phyloP scores from a whole-genome alignment of 768 basidiomycete genomes.

The Mycena haematopus region DNA sequence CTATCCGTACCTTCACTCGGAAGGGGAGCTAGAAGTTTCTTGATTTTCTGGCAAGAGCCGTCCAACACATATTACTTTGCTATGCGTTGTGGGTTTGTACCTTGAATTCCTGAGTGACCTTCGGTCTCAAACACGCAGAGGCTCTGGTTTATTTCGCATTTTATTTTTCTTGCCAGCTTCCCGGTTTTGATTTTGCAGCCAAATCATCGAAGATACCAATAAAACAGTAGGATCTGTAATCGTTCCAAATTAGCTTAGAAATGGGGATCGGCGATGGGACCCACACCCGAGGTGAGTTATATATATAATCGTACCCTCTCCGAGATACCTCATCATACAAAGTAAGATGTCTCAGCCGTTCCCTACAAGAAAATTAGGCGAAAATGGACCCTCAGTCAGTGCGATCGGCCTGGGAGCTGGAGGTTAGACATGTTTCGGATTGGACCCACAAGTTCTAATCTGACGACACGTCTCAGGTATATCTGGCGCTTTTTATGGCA shows the following conservation, averaged over 20 bases:
- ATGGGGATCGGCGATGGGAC: neutral
- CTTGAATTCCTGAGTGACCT: constrained; percentile 37
- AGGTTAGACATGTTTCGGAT: neutral
- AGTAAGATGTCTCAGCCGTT: constrained; percentile 14
- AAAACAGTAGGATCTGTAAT: neutral
- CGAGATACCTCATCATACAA: neutral
- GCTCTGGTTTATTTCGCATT: neutral
- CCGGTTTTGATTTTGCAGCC: neutral
- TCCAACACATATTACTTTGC: neutral
- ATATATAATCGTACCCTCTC: neutral
- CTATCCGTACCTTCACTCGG: constrained; percentile 35
- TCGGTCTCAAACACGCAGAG: too few relatives aligned
- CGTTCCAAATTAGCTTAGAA: neutral
- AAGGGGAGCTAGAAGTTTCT: constrained; percentile 36
- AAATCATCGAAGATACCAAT: neutral
- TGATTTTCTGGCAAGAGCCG: constrained; percentile 30
- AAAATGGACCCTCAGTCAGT: constrained; percentile 21
- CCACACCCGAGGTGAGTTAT: constrained; percentile 2
- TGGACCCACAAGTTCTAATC: neutral
- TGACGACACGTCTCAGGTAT: constrained; percentile 1
- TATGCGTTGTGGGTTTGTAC: constrained; percentile 13
- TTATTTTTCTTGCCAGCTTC: neutral
- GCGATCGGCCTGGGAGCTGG: constrained; percentile 26
- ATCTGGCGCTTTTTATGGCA: constrained; percentile 30
- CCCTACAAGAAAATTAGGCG: constrained; percentile 22